A percentile compares a stretch with the other conserved stretches of the same genome.
Evolutionary conservation across 306 rosid genomes (phyloP).

Genomic region (Gynostemma pentaphyllum): DNA sequence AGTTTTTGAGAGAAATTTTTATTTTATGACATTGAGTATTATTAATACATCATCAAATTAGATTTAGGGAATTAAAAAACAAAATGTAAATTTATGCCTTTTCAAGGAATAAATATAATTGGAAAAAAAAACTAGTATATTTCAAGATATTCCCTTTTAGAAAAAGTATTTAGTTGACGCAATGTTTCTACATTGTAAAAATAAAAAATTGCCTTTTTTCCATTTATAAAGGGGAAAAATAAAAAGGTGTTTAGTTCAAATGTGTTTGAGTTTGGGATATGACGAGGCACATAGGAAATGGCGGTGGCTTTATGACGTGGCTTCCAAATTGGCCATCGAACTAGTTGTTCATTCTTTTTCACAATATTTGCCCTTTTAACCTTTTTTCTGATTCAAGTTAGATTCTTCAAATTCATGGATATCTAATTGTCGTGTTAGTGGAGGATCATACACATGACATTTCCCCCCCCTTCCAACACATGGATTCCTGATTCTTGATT

Average conservation of each 20-base stretch:
- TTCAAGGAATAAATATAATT: too few species aligned
- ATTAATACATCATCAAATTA: too few species aligned
- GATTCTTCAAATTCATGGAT: not conserved
- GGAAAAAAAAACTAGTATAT: too few species aligned
- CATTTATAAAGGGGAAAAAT: not conserved
- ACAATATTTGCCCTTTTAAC: too few species aligned
- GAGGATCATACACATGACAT: not conserved
- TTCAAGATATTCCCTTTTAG: not conserved
- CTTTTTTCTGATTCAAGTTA: not conserved
- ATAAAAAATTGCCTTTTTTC: not conserved
- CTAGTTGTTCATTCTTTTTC: too few species aligned
- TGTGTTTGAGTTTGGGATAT: not conserved
- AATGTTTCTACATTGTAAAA: not conserved
- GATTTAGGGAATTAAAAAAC: too few species aligned
- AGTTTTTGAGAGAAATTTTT: too few species aligned
- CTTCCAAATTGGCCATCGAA: not conserved
- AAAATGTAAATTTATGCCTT: too few species aligned
- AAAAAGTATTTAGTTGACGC: not conserved
- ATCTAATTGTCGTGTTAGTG: too few species aligned
- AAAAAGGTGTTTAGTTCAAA: not conserved
- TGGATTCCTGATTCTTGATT: not conserved
- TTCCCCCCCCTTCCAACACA: not conserved
- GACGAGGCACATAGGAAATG: conserved; percentile 7
- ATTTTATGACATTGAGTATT: too few species aligned
- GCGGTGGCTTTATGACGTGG: conserved; percentile 4